phyloP scores from a whole-genome alignment of 306 rosid genomes.

The Begonia loranthoides region DNA sequence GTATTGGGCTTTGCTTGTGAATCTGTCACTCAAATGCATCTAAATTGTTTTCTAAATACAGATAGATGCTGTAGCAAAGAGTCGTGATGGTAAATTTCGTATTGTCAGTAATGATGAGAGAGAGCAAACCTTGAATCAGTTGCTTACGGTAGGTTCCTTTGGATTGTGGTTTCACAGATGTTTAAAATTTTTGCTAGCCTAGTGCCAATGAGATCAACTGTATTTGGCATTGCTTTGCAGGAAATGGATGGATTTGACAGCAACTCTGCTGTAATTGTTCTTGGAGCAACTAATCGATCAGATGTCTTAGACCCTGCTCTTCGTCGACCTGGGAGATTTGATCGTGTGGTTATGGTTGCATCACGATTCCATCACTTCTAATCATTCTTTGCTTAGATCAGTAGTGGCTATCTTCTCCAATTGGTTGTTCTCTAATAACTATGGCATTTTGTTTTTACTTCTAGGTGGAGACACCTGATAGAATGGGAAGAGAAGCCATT shows the following conservation, averaged over 20 bases:
- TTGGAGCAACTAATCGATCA: slow-evolving; percentile 92
- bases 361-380: slow-evolving; percentile 10
- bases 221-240: slow-evolving; percentile 30
- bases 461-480: slow-evolving; percentile 95
- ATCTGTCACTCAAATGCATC: too few relatives aligned
- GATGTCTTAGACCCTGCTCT: slow-evolving; percentile 94
- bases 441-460: neutral
- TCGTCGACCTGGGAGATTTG: slow-evolving; percentile 98
- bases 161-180: slow-evolving; percentile 8
- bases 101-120: slow-evolving; percentile 94
- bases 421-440: slow-evolving; percentile 4
- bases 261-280: slow-evolving; percentile 87
- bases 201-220: neutral
- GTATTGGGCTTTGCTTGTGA: neutral
- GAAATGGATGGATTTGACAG: slow-evolving; percentile 99
- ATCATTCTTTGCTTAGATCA: slow-evolving; percentile 9
- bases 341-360: slow-evolving; percentile 88
- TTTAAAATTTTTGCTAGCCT: slow-evolving; percentile 5
- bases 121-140: slow-evolving; percentile 95
- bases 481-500: slow-evolving; percentile 80
- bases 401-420: neutral
- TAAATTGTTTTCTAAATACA: slow-evolving; percentile 17
- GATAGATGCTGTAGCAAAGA: slow-evolving; percentile 99
- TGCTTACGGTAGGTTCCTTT: slow-evolving; percentile 71
- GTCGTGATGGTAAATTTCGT: slow-evolving; percentile 94